Conservation (phyloP, 2,329 filamentous ascomycete species). For the Cladosporium colombiae region DNA sequence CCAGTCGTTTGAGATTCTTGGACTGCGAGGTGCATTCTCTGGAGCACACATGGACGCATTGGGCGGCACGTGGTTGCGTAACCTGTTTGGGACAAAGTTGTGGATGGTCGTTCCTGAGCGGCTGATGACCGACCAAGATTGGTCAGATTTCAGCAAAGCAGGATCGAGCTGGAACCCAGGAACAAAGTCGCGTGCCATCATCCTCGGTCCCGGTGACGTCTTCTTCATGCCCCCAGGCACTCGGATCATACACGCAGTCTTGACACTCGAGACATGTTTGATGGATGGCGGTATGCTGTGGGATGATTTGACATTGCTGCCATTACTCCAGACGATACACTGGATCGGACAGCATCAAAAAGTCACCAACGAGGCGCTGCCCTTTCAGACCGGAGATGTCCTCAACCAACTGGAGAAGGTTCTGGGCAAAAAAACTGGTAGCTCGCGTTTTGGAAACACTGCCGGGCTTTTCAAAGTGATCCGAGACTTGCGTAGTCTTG, state of each 20-base stretch:
- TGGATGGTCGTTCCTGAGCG: neutral
- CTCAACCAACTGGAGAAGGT: neutral
- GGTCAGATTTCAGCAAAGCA: neutral
- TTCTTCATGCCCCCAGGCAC: neutral
- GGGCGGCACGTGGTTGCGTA: neutral
- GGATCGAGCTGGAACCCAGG: neutral
- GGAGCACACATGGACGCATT: slow-evolving; percentile 1
- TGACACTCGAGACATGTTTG: neutral
- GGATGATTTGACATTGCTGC: neutral
- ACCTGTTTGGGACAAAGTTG: neutral
- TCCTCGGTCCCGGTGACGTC: neutral
- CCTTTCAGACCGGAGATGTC: neutral
- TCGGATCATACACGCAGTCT: neutral
- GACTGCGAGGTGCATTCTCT: neutral
- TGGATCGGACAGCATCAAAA: neutral
- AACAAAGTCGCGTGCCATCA: neutral
- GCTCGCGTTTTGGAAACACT: neutral
- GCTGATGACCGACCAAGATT: neutral
- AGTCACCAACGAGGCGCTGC: neutral
- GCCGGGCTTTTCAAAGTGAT: neutral
- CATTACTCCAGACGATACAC: neutral
- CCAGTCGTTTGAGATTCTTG: neutral
- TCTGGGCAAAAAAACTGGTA: neutral
- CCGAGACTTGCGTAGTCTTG: neutral
- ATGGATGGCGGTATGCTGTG: slow-evolving; percentile 4